phyloP scores from a whole-genome alignment of 768 basidiomycete genomes.

The Symmetrospora coprosmae region DNA sequence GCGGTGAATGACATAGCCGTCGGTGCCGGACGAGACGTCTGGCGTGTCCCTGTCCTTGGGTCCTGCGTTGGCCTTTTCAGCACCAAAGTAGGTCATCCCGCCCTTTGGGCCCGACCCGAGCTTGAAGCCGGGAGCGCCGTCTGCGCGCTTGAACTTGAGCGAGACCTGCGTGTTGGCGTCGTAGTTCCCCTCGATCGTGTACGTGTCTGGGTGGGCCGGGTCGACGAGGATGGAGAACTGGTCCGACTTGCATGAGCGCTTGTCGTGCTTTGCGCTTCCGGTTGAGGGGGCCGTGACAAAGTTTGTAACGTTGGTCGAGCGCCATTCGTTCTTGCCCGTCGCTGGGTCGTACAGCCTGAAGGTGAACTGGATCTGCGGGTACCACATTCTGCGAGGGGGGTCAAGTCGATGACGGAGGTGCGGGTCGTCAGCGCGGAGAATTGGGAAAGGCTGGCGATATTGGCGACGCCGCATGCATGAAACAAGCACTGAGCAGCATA shows the following conservation, averaged over 20 bases:
- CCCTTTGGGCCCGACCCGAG: constrained; percentile 74
- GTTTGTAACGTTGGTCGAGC: constrained; percentile 68
- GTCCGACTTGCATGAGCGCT: constrained; percentile 71
- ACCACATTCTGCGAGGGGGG: constrained; percentile 67
- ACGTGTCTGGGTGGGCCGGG: constrained; percentile 55
- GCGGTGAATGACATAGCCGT: constrained; percentile 38
- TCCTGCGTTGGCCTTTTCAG: constrained; percentile 1
- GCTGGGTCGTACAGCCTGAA: constrained; percentile 73
- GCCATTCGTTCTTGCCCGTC: constrained; percentile 63
- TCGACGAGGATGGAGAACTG: constrained; percentile 64
- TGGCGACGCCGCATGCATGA: no score
- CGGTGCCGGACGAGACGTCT: constrained; percentile 28
- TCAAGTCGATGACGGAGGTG: no score
- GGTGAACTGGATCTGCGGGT: constrained; percentile 83
- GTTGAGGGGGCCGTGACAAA: constrained; percentile 57
- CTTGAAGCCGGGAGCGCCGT: constrained; percentile 71
- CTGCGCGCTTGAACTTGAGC: constrained; percentile 56
- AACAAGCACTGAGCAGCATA: no score
- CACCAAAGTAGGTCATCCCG: constrained; percentile 75
- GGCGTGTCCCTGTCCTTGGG: constrained; percentile 14
- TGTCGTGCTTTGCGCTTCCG: constrained; percentile 45
- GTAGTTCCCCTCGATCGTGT: constrained; percentile 64
- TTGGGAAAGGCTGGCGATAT: constrained; percentile 2
- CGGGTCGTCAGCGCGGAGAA: background rate
- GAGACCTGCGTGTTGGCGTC: constrained; percentile 66